These are phyloP conservation scores for Diaporthe ampelina DNA, from an alignment of 2,329 filamentous ascomycete species.

Conservation along the genomic window DNA sequence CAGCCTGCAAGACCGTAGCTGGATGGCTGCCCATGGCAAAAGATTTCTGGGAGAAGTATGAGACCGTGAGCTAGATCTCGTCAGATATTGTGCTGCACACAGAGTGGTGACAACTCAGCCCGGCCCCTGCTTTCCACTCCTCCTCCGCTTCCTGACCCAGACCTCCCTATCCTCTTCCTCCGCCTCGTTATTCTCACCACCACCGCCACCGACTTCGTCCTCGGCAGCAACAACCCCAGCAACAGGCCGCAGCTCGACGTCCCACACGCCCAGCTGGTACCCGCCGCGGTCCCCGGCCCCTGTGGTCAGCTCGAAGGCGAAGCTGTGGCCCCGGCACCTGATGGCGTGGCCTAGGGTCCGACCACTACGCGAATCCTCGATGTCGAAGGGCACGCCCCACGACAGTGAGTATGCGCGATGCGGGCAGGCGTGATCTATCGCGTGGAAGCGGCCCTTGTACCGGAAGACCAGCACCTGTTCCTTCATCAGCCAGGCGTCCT, in stretches of 20 bases:
- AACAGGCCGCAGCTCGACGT: conserved; percentile 30
- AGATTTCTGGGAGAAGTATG: too few species aligned
- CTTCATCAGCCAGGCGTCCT: conserved; percentile 38
- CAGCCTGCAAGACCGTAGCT: not conserved
- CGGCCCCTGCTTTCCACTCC: conserved; percentile 22
- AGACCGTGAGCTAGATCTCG: not conserved
- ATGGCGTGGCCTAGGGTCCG: conserved; percentile 27
- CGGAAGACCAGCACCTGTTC: conserved; percentile 40
- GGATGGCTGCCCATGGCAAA: too few species aligned
- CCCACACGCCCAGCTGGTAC: conserved; percentile 38
- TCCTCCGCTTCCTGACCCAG: not conserved
- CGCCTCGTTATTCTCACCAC: not conserved
- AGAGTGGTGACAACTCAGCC: not conserved
- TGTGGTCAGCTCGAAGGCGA: conserved; percentile 39
- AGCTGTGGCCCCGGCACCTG: conserved; percentile 37
- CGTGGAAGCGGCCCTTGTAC: conserved; percentile 40
- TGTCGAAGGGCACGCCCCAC: conserved; percentile 38
- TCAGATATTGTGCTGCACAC: not conserved
- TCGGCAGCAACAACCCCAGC: not conserved
- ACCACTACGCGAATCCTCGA: conserved; percentile 34
- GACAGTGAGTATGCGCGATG: conserved; percentile 38
- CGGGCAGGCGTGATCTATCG: conserved; percentile 40
- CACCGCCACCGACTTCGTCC: not conserved
- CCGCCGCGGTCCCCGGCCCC: conserved; percentile 35
- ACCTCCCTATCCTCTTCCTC: not conserved